A percentile compares a stretch with the other conserved stretches of the same genome.
Conservation (phyloP, 139 green algal species). For the Chlorella sp. region DNA sequence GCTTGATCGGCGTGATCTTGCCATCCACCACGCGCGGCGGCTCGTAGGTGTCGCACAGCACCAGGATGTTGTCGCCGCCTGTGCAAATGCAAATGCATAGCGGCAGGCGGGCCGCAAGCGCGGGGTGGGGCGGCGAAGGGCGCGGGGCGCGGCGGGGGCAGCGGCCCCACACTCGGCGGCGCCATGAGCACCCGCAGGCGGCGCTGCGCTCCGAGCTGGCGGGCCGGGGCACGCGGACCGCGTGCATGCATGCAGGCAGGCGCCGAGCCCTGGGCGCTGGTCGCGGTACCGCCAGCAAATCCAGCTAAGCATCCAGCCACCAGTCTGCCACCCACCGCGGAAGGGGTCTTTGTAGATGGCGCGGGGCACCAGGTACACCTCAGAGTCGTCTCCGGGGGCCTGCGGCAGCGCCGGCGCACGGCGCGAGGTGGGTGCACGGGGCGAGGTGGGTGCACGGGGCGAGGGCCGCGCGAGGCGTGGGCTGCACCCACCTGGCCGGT, state of each 20-base stretch:
- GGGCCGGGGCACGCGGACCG: too few species aligned
- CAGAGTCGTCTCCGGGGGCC: constrained; percentile 89
- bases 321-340: constrained; percentile 86
- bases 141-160: too few species aligned
- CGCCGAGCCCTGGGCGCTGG: too few species aligned
- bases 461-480: background rate
- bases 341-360: constrained; percentile 82
- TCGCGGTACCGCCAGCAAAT: too few species aligned
- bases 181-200: too few species aligned
- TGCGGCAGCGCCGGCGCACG: constrained; percentile 34
- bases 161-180: too few species aligned
- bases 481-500: constrained; percentile 70
- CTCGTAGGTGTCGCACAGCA: constrained; percentile 92
- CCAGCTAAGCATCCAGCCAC: too few species aligned
- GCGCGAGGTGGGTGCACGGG: background rate
- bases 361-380: constrained; percentile 84
- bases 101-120: too few species aligned
- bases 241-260: too few species aligned
- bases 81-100: too few species aligned
- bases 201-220: too few species aligned
- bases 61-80: constrained; percentile 30
- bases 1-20: constrained; percentile 55
- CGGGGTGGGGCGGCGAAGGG: too few species aligned
- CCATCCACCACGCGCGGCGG: constrained; percentile 74
- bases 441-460: background rate